Evolutionary conservation across 2,329 filamentous ascomycete genomes (phyloP), one percentile per base, ranked within the genome.

Genomic region (Fusarium udum): DNA sequence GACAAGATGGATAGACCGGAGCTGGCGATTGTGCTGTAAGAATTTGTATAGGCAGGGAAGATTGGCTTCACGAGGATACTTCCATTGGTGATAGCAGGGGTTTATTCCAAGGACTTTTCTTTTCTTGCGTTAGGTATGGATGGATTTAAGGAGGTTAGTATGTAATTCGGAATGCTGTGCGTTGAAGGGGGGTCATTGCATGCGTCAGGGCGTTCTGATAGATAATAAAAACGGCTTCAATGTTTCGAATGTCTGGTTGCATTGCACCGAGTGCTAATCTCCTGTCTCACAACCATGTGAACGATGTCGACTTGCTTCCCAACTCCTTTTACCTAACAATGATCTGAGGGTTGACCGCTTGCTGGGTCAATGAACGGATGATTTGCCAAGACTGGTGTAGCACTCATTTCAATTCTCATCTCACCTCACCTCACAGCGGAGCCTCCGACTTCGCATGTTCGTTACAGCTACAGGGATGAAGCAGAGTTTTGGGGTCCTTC

Each of bases 1-100:
- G 93, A 96, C 73, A 91, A 90, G 65, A 85, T 95, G 78, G 91
- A 93, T 78, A 88, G 95, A 78, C 90, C 92, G 46, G 95, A 98
- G 84, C 82, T 98, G 82, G 91, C 90, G 15, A 95, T 97, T 82
- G 89, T 97, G 77, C 86, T 97, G 81, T 97, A 87, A 87, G 71
- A 74, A 36, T 70, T 73, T 43, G 42, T 51, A 65, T 36, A 46
- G n/a, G 65, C 62, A 58, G 49, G 51, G 49, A 46, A 43, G 36
- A 60, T 59, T 48, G 49, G 51, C 65, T 61, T 67, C 62, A 61
- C 55, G 57, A 72, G 36, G 68, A 59, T 61, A 42, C 37, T 37
- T 43, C 40, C 10, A 43, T 32, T 53, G 45, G 59, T 46, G 49
- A 59, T 36, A 63, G 52, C 49, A 66, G 69, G 61, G 73, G 57